Evolutionary conservation across 495 filamentous ascomycete species (phyloP).

Genomic region (Cairneyella variabilis): DNA sequence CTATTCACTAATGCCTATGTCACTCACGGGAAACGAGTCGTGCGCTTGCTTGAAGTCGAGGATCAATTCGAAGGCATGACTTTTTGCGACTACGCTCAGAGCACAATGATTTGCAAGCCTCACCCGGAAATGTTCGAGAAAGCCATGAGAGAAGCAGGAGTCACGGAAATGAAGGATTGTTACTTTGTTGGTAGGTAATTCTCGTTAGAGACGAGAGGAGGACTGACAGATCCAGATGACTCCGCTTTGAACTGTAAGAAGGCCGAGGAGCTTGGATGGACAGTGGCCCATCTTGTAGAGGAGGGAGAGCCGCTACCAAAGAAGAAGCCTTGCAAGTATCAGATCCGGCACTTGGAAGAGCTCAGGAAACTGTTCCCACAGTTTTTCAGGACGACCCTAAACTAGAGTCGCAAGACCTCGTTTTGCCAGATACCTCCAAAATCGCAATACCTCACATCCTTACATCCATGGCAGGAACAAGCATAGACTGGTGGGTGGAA

Average conservation of each 20-base stretch:
- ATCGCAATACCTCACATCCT: no score
- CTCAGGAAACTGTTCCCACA: slow-evolving; percentile 69
- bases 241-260: slow-evolving; percentile 70
- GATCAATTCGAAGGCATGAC: slow-evolving; percentile 92
- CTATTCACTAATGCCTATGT: slow-evolving; percentile 95
- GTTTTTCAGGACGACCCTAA: slow-evolving; percentile 74
- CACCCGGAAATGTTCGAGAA: slow-evolving; percentile 78
- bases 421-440: no score
- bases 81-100: slow-evolving; percentile 76
- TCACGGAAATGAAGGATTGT: slow-evolving; percentile 55
- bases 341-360: slow-evolving; percentile 69
- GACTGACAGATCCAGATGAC: slow-evolving; percentile 58
- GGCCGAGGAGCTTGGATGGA: slow-evolving; percentile 76
- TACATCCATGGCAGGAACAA: no score
- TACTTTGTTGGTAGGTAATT: slow-evolving; percentile 76
- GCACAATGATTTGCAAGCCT: slow-evolving; percentile 80
- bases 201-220: slow-evolving; percentile 7
- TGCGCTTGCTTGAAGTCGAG: slow-evolving; percentile 74
- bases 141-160: slow-evolving; percentile 64
- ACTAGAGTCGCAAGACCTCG: no score
- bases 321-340: slow-evolving; percentile 58
- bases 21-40: slow-evolving; percentile 78
- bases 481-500: no score
- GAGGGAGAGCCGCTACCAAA: slow-evolving; percentile 55
- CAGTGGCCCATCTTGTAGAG: slow-evolving; percentile 76